Conservation (phyloP, 345 rosid species). For the Conringia planisiliqua region DNA sequence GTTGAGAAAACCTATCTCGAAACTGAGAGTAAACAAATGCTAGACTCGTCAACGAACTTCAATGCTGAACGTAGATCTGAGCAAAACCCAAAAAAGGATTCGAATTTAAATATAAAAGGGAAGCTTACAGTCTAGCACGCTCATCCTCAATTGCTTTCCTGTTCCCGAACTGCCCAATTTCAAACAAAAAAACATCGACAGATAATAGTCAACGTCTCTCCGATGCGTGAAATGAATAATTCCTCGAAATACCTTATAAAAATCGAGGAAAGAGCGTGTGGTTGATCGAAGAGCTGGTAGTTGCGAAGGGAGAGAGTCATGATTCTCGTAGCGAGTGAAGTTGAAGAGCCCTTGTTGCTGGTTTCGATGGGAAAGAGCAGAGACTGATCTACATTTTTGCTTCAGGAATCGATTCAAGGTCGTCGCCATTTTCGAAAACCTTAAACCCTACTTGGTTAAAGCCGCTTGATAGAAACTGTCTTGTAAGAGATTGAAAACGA, state of each 20-base stretch:
- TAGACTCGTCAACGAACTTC: neutral
- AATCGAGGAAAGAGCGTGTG: conserved; percentile 63
- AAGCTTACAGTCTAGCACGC: conserved; percentile 83
- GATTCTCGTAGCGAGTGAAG: conserved; percentile 23
- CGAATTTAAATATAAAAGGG: neutral
- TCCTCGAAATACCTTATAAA: conserved; percentile 47
- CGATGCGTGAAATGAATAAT: neutral
- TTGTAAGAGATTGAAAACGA: neutral
- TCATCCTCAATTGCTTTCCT: conserved; percentile 73
- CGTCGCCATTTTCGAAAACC: conserved; percentile 44
- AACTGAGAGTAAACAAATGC: neutral
- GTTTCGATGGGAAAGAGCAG: conserved; percentile 26
- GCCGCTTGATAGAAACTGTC: neutral
- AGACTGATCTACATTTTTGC: conserved; percentile 31
- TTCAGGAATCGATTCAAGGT: conserved; percentile 42
- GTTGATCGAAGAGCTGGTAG: conserved; percentile 44
- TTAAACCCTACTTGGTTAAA: conserved; percentile 30
- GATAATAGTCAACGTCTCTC: neutral
- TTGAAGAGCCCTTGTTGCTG: conserved; percentile 3
- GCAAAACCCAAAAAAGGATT: neutral
- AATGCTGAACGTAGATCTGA: neutral
- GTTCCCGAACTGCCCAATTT: conserved; percentile 52
- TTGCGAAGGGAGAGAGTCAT: conserved; percentile 37
- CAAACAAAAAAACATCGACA: neutral
- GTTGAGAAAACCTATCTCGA: neutral